Conservation (phyloP, 2,329 filamentous ascomycete species). For the Diplocarpon rosae region DNA sequence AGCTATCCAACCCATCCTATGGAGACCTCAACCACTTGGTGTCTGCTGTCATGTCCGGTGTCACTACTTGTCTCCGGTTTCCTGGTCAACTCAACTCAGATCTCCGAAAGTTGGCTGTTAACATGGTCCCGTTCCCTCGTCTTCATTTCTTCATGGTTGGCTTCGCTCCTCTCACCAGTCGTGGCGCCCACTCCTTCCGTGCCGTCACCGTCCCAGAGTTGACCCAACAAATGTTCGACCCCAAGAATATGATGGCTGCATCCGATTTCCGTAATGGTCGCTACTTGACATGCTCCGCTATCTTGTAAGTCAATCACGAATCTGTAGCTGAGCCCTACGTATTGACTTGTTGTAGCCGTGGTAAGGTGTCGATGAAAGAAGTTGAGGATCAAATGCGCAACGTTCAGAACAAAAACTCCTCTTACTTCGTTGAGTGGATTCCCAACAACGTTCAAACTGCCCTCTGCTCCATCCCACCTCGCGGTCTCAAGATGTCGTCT, state of each 20-base stretch:
- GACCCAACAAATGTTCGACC: slow-evolving; percentile 99
- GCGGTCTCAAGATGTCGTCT: slow-evolving; percentile 97
- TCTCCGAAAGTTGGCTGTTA: slow-evolving; percentile 97
- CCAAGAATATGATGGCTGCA: slow-evolving; percentile 99
- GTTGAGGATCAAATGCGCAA: slow-evolving; percentile 99
- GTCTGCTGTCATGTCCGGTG: slow-evolving; percentile 98
- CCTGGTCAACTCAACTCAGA: slow-evolving; percentile 99
- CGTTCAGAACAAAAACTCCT: slow-evolving; percentile 98
- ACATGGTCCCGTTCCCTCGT: slow-evolving; percentile 99
- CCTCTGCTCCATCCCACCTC: slow-evolving; percentile 95
- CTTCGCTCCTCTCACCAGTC: slow-evolving; percentile 95
- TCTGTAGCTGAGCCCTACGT: slow-evolving; percentile 23
- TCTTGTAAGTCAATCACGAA: slow-evolving; percentile 48
- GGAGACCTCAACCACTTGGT: slow-evolving; percentile 99
- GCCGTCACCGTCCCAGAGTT: slow-evolving; percentile 95
- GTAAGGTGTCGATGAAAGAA: slow-evolving; percentile 99
- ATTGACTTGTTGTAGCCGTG: slow-evolving; percentile 53
- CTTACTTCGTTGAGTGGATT: slow-evolving; percentile 99
- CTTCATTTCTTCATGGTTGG: slow-evolving; percentile 99
- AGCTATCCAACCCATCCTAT: slow-evolving; percentile 97
- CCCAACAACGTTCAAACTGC: slow-evolving; percentile 99
- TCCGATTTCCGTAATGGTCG: slow-evolving; percentile 99
- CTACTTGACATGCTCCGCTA: slow-evolving; percentile 98
- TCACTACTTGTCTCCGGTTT: slow-evolving; percentile 98
- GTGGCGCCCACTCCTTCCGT: slow-evolving; percentile 87